Evolutionary conservation across 495 filamentous ascomycete genomes (phyloP).

Genomic region (Neurospora sp.): DNA sequence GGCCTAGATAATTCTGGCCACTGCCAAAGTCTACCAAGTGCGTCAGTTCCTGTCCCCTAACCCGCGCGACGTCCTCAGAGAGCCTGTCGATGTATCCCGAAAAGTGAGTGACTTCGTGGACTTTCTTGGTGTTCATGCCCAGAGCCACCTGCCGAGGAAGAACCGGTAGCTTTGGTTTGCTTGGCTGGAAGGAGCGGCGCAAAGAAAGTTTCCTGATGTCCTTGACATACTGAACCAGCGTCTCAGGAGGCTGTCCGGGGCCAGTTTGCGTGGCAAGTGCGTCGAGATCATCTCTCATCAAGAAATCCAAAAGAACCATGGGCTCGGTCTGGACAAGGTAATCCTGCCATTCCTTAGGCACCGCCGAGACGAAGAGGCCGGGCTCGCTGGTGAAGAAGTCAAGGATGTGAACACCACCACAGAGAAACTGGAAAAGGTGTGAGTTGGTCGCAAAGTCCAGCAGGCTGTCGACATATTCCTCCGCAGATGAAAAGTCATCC

Average conservation of each 20-base stretch:
- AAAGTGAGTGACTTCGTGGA: constrained; percentile 76
- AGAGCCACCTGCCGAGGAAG: constrained; percentile 63
- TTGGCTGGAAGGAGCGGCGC: constrained; percentile 44
- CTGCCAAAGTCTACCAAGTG: constrained; percentile 94
- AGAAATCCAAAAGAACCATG: constrained; percentile 64
- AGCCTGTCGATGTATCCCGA: constrained; percentile 45
- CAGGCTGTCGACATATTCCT: constrained; percentile 70
- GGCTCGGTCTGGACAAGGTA: constrained; percentile 64
- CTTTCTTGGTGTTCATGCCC: constrained; percentile 94
- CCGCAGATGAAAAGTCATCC: constrained; percentile 36
- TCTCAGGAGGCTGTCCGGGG: constrained; percentile 50
- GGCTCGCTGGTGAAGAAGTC: constrained; percentile 90
- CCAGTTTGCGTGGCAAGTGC: constrained; percentile 11
- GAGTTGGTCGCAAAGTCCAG: constrained; percentile 65
- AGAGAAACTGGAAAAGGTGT: constrained; percentile 73
- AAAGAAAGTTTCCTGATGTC: constrained; percentile 64
- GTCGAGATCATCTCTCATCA: constrained; percentile 64
- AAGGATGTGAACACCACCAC: constrained; percentile 88
- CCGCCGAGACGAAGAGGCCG: constrained; percentile 57
- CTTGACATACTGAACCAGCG: constrained; percentile 62
- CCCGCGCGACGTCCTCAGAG: constrained; percentile 36
- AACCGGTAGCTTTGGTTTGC: constrained; percentile 32
- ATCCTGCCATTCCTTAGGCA: constrained; percentile 69
- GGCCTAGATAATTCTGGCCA: constrained; percentile 90
- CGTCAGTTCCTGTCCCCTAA: constrained; percentile 46